Percentiles rank a stretch among this genome's conserved stretches.
These are phyloP conservation scores for Metarhizium anisopliae DNA, from an alignment of 2,329 filamentous ascomycete species.

Conservation along the genomic window DNA sequence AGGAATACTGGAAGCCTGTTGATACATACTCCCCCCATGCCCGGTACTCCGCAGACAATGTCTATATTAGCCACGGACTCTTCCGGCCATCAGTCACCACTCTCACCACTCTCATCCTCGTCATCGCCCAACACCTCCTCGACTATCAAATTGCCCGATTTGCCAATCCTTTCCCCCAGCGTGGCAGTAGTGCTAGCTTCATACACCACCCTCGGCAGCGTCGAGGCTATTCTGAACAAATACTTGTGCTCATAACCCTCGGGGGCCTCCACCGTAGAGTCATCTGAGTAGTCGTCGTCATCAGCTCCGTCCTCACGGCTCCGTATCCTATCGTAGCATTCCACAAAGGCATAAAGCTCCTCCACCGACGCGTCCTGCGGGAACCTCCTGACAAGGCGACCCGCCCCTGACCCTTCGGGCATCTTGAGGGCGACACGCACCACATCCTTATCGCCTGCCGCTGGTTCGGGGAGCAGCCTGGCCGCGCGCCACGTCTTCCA, in stretches of 20 bases:
- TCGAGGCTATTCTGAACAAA: slow-evolving; percentile 74
- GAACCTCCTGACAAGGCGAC: slow-evolving; percentile 73
- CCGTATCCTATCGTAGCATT: slow-evolving; percentile 67
- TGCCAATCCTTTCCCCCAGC: slow-evolving; percentile 65
- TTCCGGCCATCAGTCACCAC: background rate
- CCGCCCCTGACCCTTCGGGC: slow-evolving; percentile 50
- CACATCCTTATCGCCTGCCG: slow-evolving; percentile 50
- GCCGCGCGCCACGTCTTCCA: slow-evolving; percentile 77
- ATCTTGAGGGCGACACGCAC: slow-evolving; percentile 64
- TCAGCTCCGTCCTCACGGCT: slow-evolving; percentile 44
- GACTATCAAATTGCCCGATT: slow-evolving; percentile 82
- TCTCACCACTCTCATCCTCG: slow-evolving; percentile 14
- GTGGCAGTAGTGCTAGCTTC: slow-evolving; percentile 57
- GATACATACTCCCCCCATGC: too few species aligned
- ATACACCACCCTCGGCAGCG: slow-evolving; percentile 77
- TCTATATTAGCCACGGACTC: slow-evolving; percentile 3
- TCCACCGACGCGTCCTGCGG: slow-evolving; percentile 61
- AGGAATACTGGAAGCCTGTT: too few species aligned
- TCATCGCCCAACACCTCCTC: slow-evolving; percentile 43
- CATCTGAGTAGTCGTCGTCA: slow-evolving; percentile 16
- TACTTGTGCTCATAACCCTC: slow-evolving; percentile 66
- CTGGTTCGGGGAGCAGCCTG: slow-evolving; percentile 60
- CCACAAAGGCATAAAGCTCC: slow-evolving; percentile 91
- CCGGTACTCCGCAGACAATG: too few species aligned
- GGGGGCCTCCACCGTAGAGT: slow-evolving; percentile 4